Percentiles rank a stretch among this genome's conserved stretches.
Evolutionary conservation across 306 rosid species (phyloP).

Genomic region (Quercus ilex): DNA sequence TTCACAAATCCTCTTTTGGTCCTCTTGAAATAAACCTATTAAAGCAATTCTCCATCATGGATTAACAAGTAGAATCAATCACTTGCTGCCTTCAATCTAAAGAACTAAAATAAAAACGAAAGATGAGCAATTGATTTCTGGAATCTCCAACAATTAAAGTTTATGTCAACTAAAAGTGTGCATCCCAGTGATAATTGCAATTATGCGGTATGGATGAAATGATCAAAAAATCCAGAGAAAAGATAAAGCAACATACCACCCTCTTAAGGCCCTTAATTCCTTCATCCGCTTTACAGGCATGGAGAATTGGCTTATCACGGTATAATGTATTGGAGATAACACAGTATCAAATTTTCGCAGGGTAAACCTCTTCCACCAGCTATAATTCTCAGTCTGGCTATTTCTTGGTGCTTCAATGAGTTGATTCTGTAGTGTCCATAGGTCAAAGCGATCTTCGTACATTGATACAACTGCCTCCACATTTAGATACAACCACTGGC

Average conservation of each 20-base stretch:
- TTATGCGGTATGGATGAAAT: not conserved
- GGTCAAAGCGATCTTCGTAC: slow-evolving; percentile 93
- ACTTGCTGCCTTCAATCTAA: not conserved
- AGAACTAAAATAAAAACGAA: not conserved
- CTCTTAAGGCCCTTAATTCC: slow-evolving; percentile 76
- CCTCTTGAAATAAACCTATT: not conserved
- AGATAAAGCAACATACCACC: slow-evolving; percentile 62
- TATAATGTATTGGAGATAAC: slow-evolving; percentile 33
- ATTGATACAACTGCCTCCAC: slow-evolving; percentile 81
- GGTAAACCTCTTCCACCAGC: slow-evolving; percentile 74
- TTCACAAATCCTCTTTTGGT: not conserved
- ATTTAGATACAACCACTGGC: slow-evolving; percentile 85
- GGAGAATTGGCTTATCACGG: slow-evolving; percentile 48
- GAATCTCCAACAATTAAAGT: not conserved
- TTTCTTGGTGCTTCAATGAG: slow-evolving; percentile 44
- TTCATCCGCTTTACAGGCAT: slow-evolving; percentile 80
- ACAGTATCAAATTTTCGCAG: slow-evolving; percentile 32
- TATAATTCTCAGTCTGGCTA: slow-evolving; percentile 40
- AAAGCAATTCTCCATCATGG: not conserved
- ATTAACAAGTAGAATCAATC: not conserved
- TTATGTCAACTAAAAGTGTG: not conserved
- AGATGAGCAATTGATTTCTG: not conserved
- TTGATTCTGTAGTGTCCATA: slow-evolving; percentile 60
- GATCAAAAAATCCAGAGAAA: not conserved
- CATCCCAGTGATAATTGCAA: not conserved